These are phyloP conservation scores for Lophium mytilinum DNA, from an alignment of 495 filamentous ascomycete genomes.

Conservation along the genomic window DNA sequence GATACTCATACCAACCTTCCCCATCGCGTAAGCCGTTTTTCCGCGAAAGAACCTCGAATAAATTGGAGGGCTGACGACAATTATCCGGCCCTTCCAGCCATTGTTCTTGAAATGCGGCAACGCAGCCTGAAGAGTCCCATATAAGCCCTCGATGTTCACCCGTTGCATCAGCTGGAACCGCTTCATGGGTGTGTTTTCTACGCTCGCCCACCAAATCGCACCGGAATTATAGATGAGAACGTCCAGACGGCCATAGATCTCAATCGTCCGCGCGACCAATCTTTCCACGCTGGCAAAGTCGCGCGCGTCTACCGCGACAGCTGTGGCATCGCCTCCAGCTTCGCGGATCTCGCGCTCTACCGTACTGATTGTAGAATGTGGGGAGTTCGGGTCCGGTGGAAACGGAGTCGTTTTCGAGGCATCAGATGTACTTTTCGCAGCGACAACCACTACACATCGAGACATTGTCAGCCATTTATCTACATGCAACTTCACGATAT, in stretches of 20 bases:
- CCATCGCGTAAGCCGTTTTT: conserved; percentile 82
- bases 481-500: not conserved
- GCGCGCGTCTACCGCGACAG: conserved; percentile 64
- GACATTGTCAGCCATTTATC: not conserved
- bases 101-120: conserved; percentile 54
- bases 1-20: conserved; percentile 79
- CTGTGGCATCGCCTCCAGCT: conserved; percentile 54
- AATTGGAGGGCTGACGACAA: conserved; percentile 80
- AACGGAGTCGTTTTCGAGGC: conserved; percentile 50
- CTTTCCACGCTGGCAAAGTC: conserved; percentile 52
- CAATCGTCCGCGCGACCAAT: conserved; percentile 54
- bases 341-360: conserved; percentile 71
- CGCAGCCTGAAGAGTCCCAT: conserved; percentile 56
- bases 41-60: conserved; percentile 79
- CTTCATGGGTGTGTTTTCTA: conserved; percentile 65
- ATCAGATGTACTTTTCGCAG: conserved; percentile 70
- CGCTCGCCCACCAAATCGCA: conserved; percentile 78
- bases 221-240: conserved; percentile 76
- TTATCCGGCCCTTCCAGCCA: conserved; percentile 52
- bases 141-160: conserved; percentile 70
- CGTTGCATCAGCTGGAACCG: conserved; percentile 76
- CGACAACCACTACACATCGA: conserved; percentile 57
- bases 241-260: conserved; percentile 56
- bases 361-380: conserved; percentile 70
- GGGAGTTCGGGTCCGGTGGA: conserved; percentile 76